Evolutionary conservation across 208 protist species (phyloP).

Genomic region (Leptomonas pyrrhocoris): DNA sequence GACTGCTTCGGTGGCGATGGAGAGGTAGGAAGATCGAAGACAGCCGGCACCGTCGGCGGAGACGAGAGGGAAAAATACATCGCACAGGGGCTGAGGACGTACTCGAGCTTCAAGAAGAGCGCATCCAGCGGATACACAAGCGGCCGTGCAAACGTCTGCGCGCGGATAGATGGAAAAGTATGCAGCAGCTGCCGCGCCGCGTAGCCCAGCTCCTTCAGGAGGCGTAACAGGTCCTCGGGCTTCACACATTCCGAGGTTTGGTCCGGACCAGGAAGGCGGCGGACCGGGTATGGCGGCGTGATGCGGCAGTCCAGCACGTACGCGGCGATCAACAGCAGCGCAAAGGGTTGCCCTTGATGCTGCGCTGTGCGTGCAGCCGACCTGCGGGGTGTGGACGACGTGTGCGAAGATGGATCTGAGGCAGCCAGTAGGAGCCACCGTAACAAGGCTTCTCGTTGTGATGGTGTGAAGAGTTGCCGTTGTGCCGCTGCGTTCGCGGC

Average conservation of each 20-base stretch:
- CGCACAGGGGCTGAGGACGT: conserved; percentile 24
- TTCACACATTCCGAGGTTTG: neutral
- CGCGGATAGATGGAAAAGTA: conserved; percentile 30
- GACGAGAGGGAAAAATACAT: conserved; percentile 12
- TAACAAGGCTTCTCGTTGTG: conserved; percentile 29
- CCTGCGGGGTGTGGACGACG: too few relatives aligned
- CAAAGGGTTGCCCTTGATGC: conserved; percentile 20
- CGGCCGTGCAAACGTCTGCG: neutral
- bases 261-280: neutral
- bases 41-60: neutral
- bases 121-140: conserved; percentile 24
- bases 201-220: conserved; percentile 16
- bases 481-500: neutral
- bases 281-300: conserved; percentile 13
- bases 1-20: too few relatives aligned
- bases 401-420: neutral
- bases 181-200: conserved; percentile 24
- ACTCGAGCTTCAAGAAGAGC: conserved; percentile 22
- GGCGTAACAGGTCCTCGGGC: neutral
- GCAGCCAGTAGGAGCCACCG: conserved; percentile 25
- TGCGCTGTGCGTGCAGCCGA: neutral
- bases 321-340: conserved; percentile 20
- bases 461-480: neutral
- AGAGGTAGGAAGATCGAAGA: too few relatives aligned
- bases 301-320: conserved; percentile 23